A percentile compares a stretch with the other conserved stretches of the same genome.
phyloP scores from a whole-genome alignment of 371 early-diverging fungal species.

The Phascolomyces articulosus region DNA sequence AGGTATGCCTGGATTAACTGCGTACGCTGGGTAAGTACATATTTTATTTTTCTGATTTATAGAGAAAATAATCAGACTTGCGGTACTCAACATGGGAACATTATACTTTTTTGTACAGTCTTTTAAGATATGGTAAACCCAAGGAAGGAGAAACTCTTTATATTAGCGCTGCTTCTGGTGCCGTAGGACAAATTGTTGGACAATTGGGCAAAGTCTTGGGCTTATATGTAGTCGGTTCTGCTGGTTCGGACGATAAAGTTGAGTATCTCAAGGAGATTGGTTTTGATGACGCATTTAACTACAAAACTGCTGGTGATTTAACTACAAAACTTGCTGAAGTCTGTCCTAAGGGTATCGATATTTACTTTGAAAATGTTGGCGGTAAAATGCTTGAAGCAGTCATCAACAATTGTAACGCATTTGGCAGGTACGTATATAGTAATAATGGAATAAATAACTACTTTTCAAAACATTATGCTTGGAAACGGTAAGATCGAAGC shows the following conservation, averaged over 20 bases:
- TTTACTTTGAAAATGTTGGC: conserved; percentile 76
- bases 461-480: too few relatives aligned
- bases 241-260: conserved; percentile 80
- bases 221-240: conserved; percentile 72
- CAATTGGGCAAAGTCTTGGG: conserved; percentile 74
- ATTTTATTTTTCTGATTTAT: too few relatives aligned
- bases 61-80: too few relatives aligned
- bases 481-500: too few relatives aligned
- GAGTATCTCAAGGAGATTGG: conserved; percentile 60
- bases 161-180: conserved; percentile 59
- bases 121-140: conserved; percentile 28
- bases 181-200: conserved; percentile 59
- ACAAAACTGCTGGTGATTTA: conserved; percentile 63
- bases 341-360: conserved; percentile 73
- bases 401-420: conserved; percentile 49
- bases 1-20: conserved; percentile 58
- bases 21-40: too few relatives aligned
- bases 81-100: too few relatives aligned
- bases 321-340: conserved; percentile 39
- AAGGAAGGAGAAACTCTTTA: conserved; percentile 57
- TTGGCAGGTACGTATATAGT: conserved; percentile 36
- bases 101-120: conserved; percentile 12
- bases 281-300: conserved; percentile 83
- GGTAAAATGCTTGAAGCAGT: conserved; percentile 71
- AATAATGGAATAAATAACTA: too few relatives aligned